Base-by-base conservation (phyloP, 2,329 filamentous ascomycete genomes). In the Fusarium armeniacum region DNA sequence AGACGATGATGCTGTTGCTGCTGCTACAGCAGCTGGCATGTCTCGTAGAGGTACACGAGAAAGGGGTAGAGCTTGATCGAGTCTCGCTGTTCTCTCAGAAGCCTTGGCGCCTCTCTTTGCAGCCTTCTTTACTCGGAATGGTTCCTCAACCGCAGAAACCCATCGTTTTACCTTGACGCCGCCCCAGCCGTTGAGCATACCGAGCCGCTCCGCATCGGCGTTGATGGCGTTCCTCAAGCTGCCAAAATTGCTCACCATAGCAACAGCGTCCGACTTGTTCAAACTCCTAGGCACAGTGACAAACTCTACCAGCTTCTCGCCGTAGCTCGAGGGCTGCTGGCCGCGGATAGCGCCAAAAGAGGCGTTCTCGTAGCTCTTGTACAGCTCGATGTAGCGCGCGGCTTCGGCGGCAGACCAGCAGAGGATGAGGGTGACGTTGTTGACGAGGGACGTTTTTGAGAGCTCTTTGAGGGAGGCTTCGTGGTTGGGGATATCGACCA, bases 381-480 rank as follows among this genome's bases (percentile, higher is more conserved):
- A 98, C 12, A 97, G 84, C 78, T 98, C 96, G 26, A 99, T 85
- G 76, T 99, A 99, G 74, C 95, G 90, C 0, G 93, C 96, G 3
- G 94, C 95, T 82, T 99, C 96, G 62, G 93, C 91, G 18, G 95
- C 93, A 8, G 92, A 95, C 96, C 96, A 99, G 82, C 93, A 97
- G 10, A 98, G 85, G 53, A 99, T 90, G 15, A 99, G 81, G 3
- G 96, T 99, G 41, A 97, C 88, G 71, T 97, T 94, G 79, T 98
- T 97, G 79, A 98, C 89, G 28, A 98, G 81, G 16, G 92, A 94
- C 3, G 94, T 97, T 79, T 98, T 98, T 65, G 93, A 93, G 12
- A 99, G 85, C 77, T 98, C 96, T 72, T 92, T 93, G 53, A 99
- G 81, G 6, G 90, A 87, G 61, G 97, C 94, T 79, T 98, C 93